Base-by-base conservation (phyloP, 106 monocot genomes). In the Phalaenopsis aphrodite region DNA sequence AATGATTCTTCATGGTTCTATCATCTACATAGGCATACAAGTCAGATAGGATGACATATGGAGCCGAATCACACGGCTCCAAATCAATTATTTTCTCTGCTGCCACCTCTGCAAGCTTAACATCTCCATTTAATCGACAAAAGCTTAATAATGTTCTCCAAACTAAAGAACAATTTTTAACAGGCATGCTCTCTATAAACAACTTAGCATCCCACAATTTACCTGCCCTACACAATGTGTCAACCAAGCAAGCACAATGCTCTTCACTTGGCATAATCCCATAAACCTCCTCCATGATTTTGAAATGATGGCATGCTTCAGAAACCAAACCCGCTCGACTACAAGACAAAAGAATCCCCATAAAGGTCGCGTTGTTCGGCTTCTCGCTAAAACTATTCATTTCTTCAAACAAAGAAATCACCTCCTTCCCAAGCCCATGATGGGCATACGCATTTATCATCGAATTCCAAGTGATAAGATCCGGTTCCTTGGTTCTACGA, bases 381-480 rank as follows among this genome's bases (percentile, higher is more conserved):
- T 75, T 78, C 49, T 78, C 41, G 23, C 75, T 72, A n/a, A 37
- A 65, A 55, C 48, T 41, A 55, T 75, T 84, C 87, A 87, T 84
- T 72, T 79, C 68, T 17, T n/a, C 36, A 23, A 84, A 76, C 21
- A 81, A n/a, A 57, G 79, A 19, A 14, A 81, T 75, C 16, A 84
- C 87, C 36, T 84, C 81, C 14, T 55, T 78, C 37, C 78, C 87
- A 68, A 46, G 81, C 39, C 84, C 87, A 47, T 82, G 81, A 64
- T 76, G 75, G 18, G 81, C 81, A 68, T 79, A 82, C 17, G 87
- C 81, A 73, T 17, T 76, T 6, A 87, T 81, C 78, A 84, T 81
- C 14, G 87, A 72, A 55, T 84, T 87, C 87, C 87, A 87, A 65
- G 87, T 81, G 48, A 84, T 67, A 23, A 79, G 66, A 82, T 87